Evolutionary conservation across 805 yeast species (phyloP), one percentile per base, ranked within the genome.

Genomic region (Spencermartinsiella europaea): DNA sequence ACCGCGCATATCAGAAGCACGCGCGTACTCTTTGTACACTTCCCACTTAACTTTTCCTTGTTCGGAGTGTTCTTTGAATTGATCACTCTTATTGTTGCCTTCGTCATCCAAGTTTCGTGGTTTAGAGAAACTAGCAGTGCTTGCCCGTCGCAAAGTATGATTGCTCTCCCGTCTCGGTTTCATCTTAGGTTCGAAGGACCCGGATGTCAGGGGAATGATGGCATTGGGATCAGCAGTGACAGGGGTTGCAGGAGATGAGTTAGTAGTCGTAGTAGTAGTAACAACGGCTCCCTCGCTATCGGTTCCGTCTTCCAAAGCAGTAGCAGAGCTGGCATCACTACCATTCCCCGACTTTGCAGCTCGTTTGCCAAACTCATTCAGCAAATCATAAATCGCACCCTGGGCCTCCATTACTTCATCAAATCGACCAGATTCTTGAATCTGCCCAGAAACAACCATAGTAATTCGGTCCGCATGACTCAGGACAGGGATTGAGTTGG

Each of bases 1-100:
- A 50, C 77, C 79, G 42, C 60, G 67, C 5, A 83, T 76, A 51
- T 87, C 87, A 70, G 96, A 90, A 0, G 98, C 96, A 50, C 75
- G 79, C 20, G 95, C 95, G 63, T 93, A 93, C 50, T 80, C 85
- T 49, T 67, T 57, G 65, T 93, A 93, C 35, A 93, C 86, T 22
- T 74, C 72, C 89, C 95, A 85, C 60, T 86, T 84, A 47, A 93
- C 99, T 62, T 88, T 81, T 46, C 99, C 99, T 62, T 88, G 90
- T 67, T 93, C 96, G 48, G 85, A 77, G 54, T 80, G 89, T 66
- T 93, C 99, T 55, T 77, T 79, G 19, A 21, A 28, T 40, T 56
- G 59, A 20, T 52, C 48, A 20, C 58, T 53, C 37, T 47, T 48
- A 28, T 58, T 57, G 7, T 53, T 52, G 21, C 59, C 65, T 4